Base-by-base conservation (phyloP, 768 basidiomycete species). In the Hydnomerulius pinastri region DNA sequence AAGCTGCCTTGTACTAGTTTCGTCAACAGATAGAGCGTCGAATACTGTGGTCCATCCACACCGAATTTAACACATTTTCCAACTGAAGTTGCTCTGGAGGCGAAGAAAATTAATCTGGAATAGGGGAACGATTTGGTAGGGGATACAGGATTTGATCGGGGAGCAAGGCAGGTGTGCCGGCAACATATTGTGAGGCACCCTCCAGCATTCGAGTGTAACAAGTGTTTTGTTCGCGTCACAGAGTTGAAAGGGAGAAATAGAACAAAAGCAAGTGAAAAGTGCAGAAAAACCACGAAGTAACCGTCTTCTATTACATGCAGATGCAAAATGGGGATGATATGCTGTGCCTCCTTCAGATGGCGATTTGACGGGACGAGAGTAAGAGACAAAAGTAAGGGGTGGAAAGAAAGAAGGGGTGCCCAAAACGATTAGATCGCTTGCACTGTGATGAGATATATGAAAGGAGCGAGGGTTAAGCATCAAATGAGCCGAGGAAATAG, bases 341-440 rank as follows among this genome's bases (percentile, higher is more conserved):
- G 67, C 60, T 71, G 75, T 81, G 80, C 82, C 83, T 85, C 83
- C 83, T 85, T 85, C 77, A 85, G 83, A 85, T 77, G 79, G 80
- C 78, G 67, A 67, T 73, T 54, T 53, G 63, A 67, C 57, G 59
- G 58, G 53, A 57, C 30, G 58, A 44, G 57, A 50, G 48, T 53
- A 53, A 46, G 37, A 52, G 55, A 58, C 55, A 55, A 54, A 21
- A 45, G 39, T 47, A 37, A 44, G 48, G 43, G 51, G 58, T 46
- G 27, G 20, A 47, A 50, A 61, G 47, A 20, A 54, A 43, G 40
- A 32, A 29, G 50, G 28, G 17, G 45, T 48, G 57, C 51, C 52
- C 58, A 64, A 51, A 44, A 48, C 47, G 42, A 64, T 68, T 75
- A 77, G 74, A 77, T 78, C 74, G 75, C 75, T 78, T 79, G 80